phyloP scores from a whole-genome alignment of 2,329 filamentous ascomycete genomes.

The Corinectria fuckeliana region DNA sequence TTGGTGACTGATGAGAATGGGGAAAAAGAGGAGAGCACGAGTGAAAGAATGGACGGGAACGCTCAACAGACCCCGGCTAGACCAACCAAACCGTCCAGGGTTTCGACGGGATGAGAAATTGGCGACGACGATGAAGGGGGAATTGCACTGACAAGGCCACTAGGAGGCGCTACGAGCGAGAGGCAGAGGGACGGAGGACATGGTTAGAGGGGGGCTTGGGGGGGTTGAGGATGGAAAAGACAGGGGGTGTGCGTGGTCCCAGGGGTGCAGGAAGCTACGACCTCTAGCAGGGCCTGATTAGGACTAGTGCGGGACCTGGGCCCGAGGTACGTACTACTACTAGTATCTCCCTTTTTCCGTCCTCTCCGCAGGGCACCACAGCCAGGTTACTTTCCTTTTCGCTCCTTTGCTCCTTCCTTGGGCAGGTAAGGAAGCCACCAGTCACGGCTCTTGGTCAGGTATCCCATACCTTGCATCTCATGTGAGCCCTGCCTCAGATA shows the following conservation, averaged over 20 bases:
- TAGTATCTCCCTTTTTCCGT: slow-evolving; percentile 7
- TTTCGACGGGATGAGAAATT: slow-evolving; percentile 36
- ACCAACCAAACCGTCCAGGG: slow-evolving; percentile 26
- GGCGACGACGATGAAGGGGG: slow-evolving; percentile 38
- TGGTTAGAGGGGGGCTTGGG: slow-evolving; percentile 31
- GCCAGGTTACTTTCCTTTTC: neutral
- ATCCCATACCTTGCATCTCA: slow-evolving; percentile 6
- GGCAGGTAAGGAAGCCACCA: neutral
- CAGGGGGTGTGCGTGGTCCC: slow-evolving; percentile 20
- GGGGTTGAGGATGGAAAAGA: slow-evolving; percentile 23
- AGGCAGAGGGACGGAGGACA: slow-evolving; percentile 17
- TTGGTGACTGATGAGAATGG: slow-evolving; percentile 14
- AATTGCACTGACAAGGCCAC: slow-evolving; percentile 32
- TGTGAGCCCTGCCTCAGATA: slow-evolving; percentile 12
- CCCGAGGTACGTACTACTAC: neutral
- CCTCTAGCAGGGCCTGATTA: neutral
- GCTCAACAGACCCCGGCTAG: slow-evolving; percentile 25
- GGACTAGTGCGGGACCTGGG: slow-evolving; percentile 8
- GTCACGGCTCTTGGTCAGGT: neutral
- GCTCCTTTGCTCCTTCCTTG: neutral
- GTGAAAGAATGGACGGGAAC: slow-evolving; percentile 20
- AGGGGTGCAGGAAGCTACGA: slow-evolving; percentile 17
- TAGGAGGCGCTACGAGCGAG: slow-evolving; percentile 24
- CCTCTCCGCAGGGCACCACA: too few species aligned
- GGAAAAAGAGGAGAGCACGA: slow-evolving; percentile 24